Conservation (phyloP, 345 rosid species). For the Corchorus olitorius region DNA sequence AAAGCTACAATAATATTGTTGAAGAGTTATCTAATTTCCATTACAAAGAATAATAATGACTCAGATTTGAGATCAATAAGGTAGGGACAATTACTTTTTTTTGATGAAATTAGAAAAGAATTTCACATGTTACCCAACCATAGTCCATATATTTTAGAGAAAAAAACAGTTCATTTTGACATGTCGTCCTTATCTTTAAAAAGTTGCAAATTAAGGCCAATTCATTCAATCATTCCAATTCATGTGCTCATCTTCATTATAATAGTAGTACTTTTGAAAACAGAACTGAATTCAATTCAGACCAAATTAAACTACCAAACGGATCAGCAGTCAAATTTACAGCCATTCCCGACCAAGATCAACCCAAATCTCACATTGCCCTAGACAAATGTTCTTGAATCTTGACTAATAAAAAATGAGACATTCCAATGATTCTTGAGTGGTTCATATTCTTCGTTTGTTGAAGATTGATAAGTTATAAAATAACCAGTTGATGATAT, state of each 20-base stretch:
- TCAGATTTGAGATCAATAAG: too few species aligned
- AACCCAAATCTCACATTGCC: not conserved
- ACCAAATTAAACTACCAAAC: not conserved
- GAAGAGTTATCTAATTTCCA: not conserved
- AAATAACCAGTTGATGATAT: not conserved
- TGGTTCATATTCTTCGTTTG: not conserved
- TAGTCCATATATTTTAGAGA: too few species aligned
- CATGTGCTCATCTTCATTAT: not conserved
- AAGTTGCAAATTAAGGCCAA: too few species aligned
- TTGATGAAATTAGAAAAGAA: too few species aligned
- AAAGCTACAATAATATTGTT: not conserved
- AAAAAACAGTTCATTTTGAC: too few species aligned
- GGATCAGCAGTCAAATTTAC: not conserved
- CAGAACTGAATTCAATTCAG: not conserved
- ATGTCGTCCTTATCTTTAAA: too few species aligned
- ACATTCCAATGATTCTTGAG: not conserved
- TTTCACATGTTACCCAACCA: too few species aligned
- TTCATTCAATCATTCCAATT: too few species aligned
- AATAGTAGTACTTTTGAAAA: not conserved
- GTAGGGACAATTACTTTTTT: too few species aligned
- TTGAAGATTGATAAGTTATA: not conserved
- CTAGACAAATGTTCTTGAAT: not conserved
- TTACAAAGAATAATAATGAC: not conserved
- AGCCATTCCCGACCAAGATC: not conserved
- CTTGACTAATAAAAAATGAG: not conserved